Evolutionary conservation across 2,329 filamentous ascomycete species (phyloP).

Genomic region (Colletotrichum cereale): DNA sequence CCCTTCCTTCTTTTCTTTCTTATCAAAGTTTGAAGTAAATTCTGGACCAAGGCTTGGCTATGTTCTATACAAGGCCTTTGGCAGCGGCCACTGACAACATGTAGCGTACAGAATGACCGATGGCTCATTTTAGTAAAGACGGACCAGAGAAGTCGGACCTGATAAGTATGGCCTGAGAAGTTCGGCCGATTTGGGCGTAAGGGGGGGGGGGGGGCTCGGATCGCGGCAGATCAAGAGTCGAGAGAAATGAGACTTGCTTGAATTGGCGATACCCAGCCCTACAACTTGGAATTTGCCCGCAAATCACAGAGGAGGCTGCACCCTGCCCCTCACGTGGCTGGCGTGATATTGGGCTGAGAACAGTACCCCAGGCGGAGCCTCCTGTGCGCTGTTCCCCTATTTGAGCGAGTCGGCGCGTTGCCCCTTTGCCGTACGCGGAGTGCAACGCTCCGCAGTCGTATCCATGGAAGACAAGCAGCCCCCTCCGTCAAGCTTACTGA

Average conservation of each 20-base stretch:
- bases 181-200: too few species aligned
- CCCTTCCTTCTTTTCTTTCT: not conserved
- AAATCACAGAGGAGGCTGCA: not conserved
- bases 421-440: constrained; percentile 29
- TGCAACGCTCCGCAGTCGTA: constrained; percentile 24
- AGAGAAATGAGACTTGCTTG: not conserved
- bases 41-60: not conserved
- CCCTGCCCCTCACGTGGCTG: not conserved
- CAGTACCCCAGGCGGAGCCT: not conserved
- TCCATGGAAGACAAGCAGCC: constrained; percentile 14
- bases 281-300: not conserved
- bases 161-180: too few species aligned
- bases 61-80: constrained; percentile 9
- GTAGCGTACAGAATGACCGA: too few species aligned
- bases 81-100: constrained; percentile 1
- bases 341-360: not conserved
- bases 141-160: too few species aligned
- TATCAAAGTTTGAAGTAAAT: constrained; percentile 19
- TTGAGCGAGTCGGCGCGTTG: not conserved
- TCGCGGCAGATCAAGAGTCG: too few species aligned
- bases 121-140: too few species aligned
- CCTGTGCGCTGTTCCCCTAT: not conserved
- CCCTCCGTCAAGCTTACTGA: constrained; percentile 34
- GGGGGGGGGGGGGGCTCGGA: too few species aligned
- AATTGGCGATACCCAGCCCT: not conserved